These are phyloP conservation scores for Stylosanthes scabra DNA, from an alignment of 331 rosid species.

Conservation along the genomic window DNA sequence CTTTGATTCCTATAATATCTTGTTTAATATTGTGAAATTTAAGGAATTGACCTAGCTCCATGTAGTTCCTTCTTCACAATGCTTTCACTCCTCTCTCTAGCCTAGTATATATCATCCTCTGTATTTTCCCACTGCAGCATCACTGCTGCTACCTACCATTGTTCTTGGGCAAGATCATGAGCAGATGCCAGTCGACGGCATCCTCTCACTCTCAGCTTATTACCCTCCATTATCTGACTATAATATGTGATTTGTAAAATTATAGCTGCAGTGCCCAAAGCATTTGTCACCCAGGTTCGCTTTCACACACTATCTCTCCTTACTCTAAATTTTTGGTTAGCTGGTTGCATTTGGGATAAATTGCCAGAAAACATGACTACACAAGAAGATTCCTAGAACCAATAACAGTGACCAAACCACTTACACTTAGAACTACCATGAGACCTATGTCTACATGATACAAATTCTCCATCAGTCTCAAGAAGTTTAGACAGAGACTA, in stretches of 20 bases:
- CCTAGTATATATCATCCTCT: neutral
- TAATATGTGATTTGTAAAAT: neutral
- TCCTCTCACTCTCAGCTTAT: neutral
- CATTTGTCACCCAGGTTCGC: conserved; percentile 3
- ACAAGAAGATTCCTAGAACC: neutral
- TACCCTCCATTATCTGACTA: neutral
- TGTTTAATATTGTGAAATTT: neutral
- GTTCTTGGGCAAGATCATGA: neutral
- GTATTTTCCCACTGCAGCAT: neutral
- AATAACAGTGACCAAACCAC: conserved; percentile 18
- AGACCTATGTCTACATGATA: conserved; percentile 12
- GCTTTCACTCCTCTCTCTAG: conserved; percentile 9
- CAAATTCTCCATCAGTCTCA: neutral
- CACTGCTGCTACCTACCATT: neutral
- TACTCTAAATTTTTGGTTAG: neutral
- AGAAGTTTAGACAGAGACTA: neutral
- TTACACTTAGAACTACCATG: neutral
- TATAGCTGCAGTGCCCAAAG: neutral
- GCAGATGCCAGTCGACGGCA: neutral
- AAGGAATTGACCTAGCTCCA: neutral
- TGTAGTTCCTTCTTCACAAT: conserved; percentile 2
- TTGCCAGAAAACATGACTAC: conserved; percentile 9
- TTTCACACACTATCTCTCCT: neutral
- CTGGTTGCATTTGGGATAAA: conserved; percentile 33
- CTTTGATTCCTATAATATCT: neutral